These are phyloP conservation scores for Dactylonectria macrodidyma DNA, from an alignment of 2,329 filamentous ascomycete species.

Conservation along the genomic window DNA sequence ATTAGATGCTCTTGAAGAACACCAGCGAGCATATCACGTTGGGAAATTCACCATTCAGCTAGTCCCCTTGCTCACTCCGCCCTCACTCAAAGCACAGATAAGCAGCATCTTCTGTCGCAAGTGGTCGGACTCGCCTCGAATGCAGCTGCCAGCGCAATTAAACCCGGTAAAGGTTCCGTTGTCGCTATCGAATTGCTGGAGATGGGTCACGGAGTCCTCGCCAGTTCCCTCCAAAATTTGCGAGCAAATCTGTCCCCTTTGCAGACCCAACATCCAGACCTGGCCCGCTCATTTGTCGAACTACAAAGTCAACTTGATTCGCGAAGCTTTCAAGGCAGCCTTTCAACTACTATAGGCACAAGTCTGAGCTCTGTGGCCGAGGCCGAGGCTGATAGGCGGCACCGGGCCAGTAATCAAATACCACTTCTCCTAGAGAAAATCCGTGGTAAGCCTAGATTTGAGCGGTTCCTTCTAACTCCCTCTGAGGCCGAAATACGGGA, in stretches of 20 bases:
- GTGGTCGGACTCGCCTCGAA: background rate
- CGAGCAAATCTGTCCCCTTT: background rate
- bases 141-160: background rate
- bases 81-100: background rate
- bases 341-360: background rate
- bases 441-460: background rate
- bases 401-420: background rate
- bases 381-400: background rate
- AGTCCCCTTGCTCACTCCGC: background rate
- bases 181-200: background rate
- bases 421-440: background rate
- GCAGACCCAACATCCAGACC: background rate
- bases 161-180: background rate
- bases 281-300: background rate
- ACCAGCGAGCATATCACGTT: background rate
- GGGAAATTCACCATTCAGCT: background rate
- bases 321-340: background rate
- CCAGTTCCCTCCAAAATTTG: background rate
- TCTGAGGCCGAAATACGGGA: background rate
- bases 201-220: conserved; percentile 6
- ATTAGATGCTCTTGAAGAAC: background rate
- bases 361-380: no score
- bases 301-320: background rate
- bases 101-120: background rate
- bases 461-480: background rate